Percentiles rank a stretch among this genome's conserved stretches.
These are phyloP conservation scores for Boletus sensibilis DNA, from an alignment of 768 basidiomycete species.

Conservation along the genomic window DNA sequence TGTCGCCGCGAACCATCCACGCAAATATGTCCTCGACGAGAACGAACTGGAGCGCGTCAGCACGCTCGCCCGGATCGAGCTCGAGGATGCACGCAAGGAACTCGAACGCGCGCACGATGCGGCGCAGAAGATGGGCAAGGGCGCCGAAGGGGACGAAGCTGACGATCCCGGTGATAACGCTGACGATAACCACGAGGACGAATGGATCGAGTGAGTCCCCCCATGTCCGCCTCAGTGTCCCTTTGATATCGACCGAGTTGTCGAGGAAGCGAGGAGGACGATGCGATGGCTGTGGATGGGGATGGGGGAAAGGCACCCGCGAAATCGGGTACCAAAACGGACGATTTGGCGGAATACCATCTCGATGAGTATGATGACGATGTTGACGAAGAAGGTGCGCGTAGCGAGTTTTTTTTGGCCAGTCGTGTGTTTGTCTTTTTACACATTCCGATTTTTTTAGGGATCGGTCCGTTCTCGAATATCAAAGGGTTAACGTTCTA, in stretches of 20 bases:
- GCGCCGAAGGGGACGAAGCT: conserved; percentile 63
- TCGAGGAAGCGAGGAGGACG: conserved; percentile 45
- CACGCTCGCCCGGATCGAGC: conserved; percentile 78
- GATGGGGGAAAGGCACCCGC: conserved; percentile 21
- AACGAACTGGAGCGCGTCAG: conserved; percentile 88
- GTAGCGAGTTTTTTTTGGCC: background rate
- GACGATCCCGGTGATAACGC: conserved; percentile 50
- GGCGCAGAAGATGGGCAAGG: conserved; percentile 66
- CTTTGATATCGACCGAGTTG: conserved; percentile 14
- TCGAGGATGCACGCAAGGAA: conserved; percentile 87
- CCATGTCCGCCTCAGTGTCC: conserved; percentile 5
- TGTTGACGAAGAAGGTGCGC: conserved; percentile 37
- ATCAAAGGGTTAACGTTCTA: conserved; percentile 95
- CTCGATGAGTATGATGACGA: conserved; percentile 93
- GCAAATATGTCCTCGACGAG: conserved; percentile 89
- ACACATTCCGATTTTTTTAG: conserved; percentile 32
- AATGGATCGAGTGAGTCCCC: conserved; percentile 86
- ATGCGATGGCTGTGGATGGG: conserved; percentile 63
- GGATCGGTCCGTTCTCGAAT: conserved; percentile 83
- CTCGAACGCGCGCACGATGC: conserved; percentile 79
- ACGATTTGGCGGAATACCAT: conserved; percentile 84
- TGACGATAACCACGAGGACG: conserved; percentile 46
- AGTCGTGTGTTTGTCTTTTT: background rate
- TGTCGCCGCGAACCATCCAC: conserved; percentile 67
- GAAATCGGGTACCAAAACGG: conserved; percentile 38